phyloP scores from a whole-genome alignment of 768 basidiomycete genomes.

The Galerina marginata region DNA sequence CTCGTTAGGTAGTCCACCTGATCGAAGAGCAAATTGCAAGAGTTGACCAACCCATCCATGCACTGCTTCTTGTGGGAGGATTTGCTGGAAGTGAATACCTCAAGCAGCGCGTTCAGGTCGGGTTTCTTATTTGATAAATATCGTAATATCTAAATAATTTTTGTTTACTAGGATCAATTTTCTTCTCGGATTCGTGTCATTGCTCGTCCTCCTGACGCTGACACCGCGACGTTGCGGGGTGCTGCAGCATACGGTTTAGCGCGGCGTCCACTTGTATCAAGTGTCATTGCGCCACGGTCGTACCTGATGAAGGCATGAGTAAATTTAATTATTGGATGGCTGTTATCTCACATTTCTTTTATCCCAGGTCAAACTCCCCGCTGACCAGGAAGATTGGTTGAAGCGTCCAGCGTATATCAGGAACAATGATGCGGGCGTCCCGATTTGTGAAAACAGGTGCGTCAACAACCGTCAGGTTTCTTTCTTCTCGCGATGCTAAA shows the following conservation, averaged over 20 bases:
- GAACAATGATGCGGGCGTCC: slow-evolving; percentile 73
- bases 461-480: slow-evolving; percentile 24
- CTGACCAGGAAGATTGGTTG: slow-evolving; percentile 82
- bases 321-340: neutral
- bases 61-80: slow-evolving; percentile 87
- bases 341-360: slow-evolving; percentile 9
- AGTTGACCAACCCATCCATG: slow-evolving; percentile 77
- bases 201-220: slow-evolving; percentile 83
- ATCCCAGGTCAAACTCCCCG: slow-evolving; percentile 82
- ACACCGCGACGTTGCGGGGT: slow-evolving; percentile 87
- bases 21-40: slow-evolving; percentile 77
- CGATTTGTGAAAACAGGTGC: slow-evolving; percentile 87
- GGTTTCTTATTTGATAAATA: slow-evolving; percentile 25
- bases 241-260: slow-evolving; percentile 90
- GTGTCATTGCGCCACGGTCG: slow-evolving; percentile 79
- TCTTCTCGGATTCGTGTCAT: slow-evolving; percentile 70
- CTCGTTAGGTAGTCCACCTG: slow-evolving; percentile 69
- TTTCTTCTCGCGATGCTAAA: slow-evolving; percentile 22
- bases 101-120: slow-evolving; percentile 76
- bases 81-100: slow-evolving; percentile 89
- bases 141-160: slow-evolving; percentile 6
- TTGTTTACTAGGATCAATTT: slow-evolving; percentile 61
- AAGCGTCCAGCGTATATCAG: slow-evolving; percentile 87
- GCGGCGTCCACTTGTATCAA: slow-evolving; percentile 76
- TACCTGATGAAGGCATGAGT: slow-evolving; percentile 82